A percentile compares a stretch with the other conserved stretches of the same genome.
These are phyloP conservation scores for Gamarada debralockiae DNA, from an alignment of 495 filamentous ascomycete species.

Conservation along the genomic window DNA sequence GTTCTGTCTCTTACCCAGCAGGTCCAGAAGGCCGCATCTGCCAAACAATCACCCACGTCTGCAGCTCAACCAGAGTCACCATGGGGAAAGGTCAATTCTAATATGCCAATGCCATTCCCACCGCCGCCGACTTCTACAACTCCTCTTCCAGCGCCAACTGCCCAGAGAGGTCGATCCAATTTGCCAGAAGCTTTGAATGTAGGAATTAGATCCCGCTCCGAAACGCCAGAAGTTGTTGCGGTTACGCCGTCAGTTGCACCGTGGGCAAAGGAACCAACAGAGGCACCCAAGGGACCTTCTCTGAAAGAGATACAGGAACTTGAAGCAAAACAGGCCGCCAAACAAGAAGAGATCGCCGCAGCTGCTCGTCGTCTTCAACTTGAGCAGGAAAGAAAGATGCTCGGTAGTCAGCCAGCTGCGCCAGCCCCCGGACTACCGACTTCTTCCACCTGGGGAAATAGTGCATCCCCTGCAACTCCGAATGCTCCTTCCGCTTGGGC, in stretches of 20 bases:
- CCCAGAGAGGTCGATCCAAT: conserved; percentile 78
- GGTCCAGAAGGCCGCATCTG: conserved; percentile 71
- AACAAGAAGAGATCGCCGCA: conserved; percentile 78
- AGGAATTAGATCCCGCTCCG: conserved; percentile 67
- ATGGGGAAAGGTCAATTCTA: conserved; percentile 57
- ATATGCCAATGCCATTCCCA: conserved; percentile 75
- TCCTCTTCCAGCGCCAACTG: conserved; percentile 80
- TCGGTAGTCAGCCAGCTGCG: conserved; percentile 54
- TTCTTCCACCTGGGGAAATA: conserved; percentile 86
- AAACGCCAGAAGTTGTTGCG: conserved; percentile 56
- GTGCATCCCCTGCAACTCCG: conserved; percentile 51
- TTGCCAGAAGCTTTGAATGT: conserved; percentile 76
- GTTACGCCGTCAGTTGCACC: conserved; percentile 70
- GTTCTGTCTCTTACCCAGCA: conserved; percentile 77
- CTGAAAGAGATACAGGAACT: conserved; percentile 96
- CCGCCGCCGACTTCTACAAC: conserved; percentile 69
- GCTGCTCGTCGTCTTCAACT: conserved; percentile 72
- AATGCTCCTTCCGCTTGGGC: conserved; percentile 57
- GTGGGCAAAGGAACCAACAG: conserved; percentile 84
- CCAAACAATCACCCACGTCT: conserved; percentile 53
- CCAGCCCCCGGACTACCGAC: conserved; percentile 77
- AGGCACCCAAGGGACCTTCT: conserved; percentile 81
- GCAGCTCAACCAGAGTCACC: conserved; percentile 48
- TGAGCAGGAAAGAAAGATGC: conserved; percentile 67
- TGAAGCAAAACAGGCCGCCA: conserved; percentile 90